phyloP scores from a whole-genome alignment of 1,139 yeast species.

The Diutina siamensis region DNA sequence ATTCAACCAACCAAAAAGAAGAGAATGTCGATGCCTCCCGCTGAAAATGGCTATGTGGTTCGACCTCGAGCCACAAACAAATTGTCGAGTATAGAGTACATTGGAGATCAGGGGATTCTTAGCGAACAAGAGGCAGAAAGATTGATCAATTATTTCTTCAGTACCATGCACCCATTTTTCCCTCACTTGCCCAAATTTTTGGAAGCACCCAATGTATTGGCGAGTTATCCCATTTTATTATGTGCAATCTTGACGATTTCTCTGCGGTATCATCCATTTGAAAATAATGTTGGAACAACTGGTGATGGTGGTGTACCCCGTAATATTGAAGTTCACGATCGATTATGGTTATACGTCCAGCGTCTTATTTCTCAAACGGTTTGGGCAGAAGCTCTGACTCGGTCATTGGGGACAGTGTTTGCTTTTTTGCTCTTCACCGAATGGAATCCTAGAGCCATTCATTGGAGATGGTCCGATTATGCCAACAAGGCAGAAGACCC shows the following conservation, averaged over 20 bases:
- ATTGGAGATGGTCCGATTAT: conserved; percentile 80
- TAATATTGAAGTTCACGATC: conserved; percentile 59
- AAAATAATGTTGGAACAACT: conserved; percentile 17
- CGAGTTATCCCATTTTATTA: conserved; percentile 69
- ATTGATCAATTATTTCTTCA: conserved; percentile 55
- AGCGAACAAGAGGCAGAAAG: conserved; percentile 57
- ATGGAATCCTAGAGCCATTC: conserved; percentile 93
- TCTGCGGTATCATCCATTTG: conserved; percentile 55
- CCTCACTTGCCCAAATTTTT: conserved; percentile 75
- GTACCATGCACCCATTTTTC: conserved; percentile 79
- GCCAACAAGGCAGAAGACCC: conserved; percentile 49
- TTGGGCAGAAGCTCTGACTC: conserved; percentile 89
- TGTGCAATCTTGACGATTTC: conserved; percentile 76
- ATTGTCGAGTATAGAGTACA: conserved; percentile 52
- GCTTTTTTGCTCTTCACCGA: conserved; percentile 84
- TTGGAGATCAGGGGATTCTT: conserved; percentile 50
- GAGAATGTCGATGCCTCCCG: conserved; percentile 30
- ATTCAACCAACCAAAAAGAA: neutral
- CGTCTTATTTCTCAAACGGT: conserved; percentile 73
- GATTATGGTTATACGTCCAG: conserved; percentile 78
- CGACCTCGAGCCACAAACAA: conserved; percentile 44
- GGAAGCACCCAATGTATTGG: conserved; percentile 52
- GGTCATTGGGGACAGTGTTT: conserved; percentile 77
- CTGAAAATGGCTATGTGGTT: conserved; percentile 34
- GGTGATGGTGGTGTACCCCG: conserved; percentile 12